Percentiles rank a stretch among this genome's conserved stretches.
Evolutionary conservation across 139 green algal species (phyloP).

Genomic region (Volvox reticuliferus): DNA sequence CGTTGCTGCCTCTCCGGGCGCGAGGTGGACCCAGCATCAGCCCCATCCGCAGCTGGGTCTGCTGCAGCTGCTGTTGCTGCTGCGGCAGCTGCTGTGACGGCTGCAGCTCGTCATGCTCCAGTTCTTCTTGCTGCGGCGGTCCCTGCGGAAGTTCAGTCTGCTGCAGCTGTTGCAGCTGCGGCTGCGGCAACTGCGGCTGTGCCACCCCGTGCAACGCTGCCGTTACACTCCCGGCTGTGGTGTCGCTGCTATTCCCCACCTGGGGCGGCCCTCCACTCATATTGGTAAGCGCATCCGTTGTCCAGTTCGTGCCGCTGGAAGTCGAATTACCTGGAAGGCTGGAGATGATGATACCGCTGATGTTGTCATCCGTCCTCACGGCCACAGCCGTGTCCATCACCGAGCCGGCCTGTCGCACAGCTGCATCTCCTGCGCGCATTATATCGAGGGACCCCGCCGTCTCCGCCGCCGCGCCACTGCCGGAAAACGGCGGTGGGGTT

Average conservation of each 20-base stretch:
- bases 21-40: neutral
- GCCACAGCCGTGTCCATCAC: neutral
- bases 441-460: neutral
- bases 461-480: too few relatives aligned
- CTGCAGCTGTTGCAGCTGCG: neutral
- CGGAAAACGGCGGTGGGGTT: too few relatives aligned
- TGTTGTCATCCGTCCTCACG: neutral
- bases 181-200: neutral
- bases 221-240: neutral
- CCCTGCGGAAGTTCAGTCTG: neutral
- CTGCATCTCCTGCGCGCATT: neutral
- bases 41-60: neutral
- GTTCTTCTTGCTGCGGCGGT: too few relatives aligned
- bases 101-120: neutral
- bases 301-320: neutral
- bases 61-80: neutral
- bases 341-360: neutral
- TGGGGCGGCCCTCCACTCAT: too few relatives aligned
- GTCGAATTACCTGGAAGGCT: neutral
- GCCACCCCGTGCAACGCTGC: neutral
- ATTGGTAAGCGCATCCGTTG: too few relatives aligned
- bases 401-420: neutral
- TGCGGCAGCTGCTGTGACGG: neutral
- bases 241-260: neutral
- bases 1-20: slow-evolving; percentile 42